Conservation (phyloP, 139 green algal genomes). For the Coelastrella sp. region DNA sequence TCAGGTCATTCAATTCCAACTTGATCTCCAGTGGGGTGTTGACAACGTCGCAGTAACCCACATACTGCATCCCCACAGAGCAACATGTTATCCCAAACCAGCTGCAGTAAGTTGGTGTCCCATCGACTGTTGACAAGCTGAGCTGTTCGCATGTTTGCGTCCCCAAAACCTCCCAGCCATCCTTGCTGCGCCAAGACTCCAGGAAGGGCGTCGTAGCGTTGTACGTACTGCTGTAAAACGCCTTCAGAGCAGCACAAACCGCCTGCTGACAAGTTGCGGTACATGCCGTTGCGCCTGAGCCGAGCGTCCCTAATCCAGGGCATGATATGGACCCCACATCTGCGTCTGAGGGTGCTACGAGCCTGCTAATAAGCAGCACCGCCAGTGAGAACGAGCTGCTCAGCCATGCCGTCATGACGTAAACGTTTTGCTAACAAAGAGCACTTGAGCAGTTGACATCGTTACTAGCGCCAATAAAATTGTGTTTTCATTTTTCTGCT, state of each 20-base stretch:
- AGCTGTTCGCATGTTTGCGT: neutral
- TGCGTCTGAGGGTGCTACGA: too few species aligned
- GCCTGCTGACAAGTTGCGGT: conserved; percentile 11
- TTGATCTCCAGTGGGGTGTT: neutral
- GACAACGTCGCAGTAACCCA: neutral
- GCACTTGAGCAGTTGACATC: too few species aligned
- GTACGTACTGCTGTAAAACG: conserved; percentile 22
- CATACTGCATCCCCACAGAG: neutral
- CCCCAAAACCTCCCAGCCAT: conserved; percentile 31
- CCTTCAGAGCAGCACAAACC: conserved; percentile 13
- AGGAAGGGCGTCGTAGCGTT: conserved; percentile 3
- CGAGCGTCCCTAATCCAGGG: too few species aligned
- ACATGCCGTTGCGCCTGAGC: too few species aligned
- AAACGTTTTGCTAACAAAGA: too few species aligned
- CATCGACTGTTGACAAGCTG: neutral
- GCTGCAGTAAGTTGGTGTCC: conserved; percentile 22
- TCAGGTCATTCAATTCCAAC: conserved; percentile 32
- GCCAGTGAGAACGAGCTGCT: too few species aligned
- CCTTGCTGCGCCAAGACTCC: neutral
- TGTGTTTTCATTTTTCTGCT: too few species aligned
- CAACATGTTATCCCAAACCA: conserved; percentile 47
- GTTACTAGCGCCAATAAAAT: too few species aligned
- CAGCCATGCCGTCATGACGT: too few species aligned
- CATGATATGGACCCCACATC: too few species aligned
- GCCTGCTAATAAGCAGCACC: too few species aligned